Conservation (phyloP, 169 alveolate species). For the Plasmodium yoelii region DNA sequence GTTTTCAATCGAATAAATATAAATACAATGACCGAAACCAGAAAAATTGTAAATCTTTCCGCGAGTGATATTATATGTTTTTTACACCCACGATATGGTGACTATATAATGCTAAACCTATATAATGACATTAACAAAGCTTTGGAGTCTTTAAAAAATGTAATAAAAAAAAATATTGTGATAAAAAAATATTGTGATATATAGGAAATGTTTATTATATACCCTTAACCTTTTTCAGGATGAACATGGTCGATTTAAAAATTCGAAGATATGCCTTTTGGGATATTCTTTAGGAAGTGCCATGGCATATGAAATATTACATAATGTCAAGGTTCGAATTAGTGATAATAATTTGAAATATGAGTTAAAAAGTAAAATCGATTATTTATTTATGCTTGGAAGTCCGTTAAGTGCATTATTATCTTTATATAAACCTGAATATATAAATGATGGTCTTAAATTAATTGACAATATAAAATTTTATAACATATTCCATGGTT, state of each 20-base stretch:
- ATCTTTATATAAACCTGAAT: conserved; percentile 84
- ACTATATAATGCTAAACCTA: conserved; percentile 82
- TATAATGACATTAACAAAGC: conserved; percentile 85
- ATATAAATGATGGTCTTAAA: conserved; percentile 80
- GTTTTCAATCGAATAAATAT: conserved; percentile 67
- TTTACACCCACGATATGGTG: conserved; percentile 88
- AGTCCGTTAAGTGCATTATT: conserved; percentile 87
- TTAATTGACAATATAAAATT: conserved; percentile 80
- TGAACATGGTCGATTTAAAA: conserved; percentile 81
- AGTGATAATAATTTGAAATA: conserved; percentile 61
- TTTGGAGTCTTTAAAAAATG: conserved; percentile 79
- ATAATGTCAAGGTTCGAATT: conserved; percentile 63
- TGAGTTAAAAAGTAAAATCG: conserved; percentile 84
- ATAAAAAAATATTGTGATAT: neutral
- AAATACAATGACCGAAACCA: conserved; percentile 66
- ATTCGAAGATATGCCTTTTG: conserved; percentile 85
- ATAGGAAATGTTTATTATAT: neutral
- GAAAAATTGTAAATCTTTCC: conserved; percentile 72
- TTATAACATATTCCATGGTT: conserved; percentile 89
- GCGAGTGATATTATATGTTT: conserved; percentile 85
- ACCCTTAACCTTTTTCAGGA: conserved; percentile 56
- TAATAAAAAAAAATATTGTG: conserved; percentile 16
- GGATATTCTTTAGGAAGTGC: conserved; percentile 91
- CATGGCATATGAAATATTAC: conserved; percentile 85
- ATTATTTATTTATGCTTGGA: conserved; percentile 87